Evolutionary conservation across 305 asterid species (phyloP).

Genomic region (Fraxinus dipetala): DNA sequence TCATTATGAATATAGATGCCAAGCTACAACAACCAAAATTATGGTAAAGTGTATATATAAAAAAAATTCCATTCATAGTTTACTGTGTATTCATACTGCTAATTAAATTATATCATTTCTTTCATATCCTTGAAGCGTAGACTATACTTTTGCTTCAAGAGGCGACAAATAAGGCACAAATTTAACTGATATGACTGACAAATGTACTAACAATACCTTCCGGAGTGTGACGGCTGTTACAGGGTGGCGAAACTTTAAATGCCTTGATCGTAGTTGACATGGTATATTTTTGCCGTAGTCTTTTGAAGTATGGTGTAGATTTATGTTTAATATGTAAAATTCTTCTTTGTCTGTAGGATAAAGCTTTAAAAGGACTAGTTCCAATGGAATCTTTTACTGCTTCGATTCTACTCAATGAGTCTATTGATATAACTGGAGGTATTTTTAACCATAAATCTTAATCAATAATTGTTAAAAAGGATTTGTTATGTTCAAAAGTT

Average conservation of each 20-base stretch:
- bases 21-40: constrained; percentile 21
- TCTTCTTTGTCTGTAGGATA: constrained; percentile 49
- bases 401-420: constrained; percentile 37
- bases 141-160: constrained; percentile 37
- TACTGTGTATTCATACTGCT: constrained; percentile 10
- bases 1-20: constrained; percentile 31
- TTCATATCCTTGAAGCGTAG: constrained; percentile 39
- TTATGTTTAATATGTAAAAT: constrained; percentile 22
- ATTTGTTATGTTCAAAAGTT: too few relatives aligned
- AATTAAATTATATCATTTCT: constrained; percentile 18
- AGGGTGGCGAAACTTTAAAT: constrained; percentile 46
- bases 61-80: background rate
- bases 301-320: constrained; percentile 17
- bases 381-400: constrained; percentile 46
- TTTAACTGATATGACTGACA: constrained; percentile 35
- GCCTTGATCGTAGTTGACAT: constrained; percentile 54
- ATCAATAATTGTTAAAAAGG: too few relatives aligned
- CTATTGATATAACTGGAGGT: constrained; percentile 34
- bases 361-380: constrained; percentile 71
- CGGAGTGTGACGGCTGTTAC: constrained; percentile 54
- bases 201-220: constrained; percentile 43
- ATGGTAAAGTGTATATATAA: background rate
- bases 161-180: constrained; percentile 32
- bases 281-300: constrained; percentile 42
- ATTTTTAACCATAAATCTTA: background rate